Evolutionary conservation across 2,329 filamentous ascomycete species (phyloP), one percentile per base, ranked within the genome.

Genomic region (Xylariales sp.): DNA sequence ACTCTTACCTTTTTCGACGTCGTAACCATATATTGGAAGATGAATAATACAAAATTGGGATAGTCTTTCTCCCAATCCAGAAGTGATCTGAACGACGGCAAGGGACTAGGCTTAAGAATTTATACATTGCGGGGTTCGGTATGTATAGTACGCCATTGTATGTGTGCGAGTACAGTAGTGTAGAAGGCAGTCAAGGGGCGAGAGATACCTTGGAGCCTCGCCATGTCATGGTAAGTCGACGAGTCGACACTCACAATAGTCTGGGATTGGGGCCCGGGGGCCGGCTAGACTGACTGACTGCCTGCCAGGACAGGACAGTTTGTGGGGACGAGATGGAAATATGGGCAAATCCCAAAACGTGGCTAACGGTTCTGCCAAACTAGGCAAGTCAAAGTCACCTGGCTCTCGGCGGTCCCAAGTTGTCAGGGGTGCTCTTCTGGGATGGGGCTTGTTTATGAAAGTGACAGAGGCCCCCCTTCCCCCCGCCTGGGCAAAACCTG

Each of bases 321-420:
- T 32, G 67, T 68, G 61, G 43, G 23, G 36, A 43, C 52, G 53
- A 49, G 28, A 43, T 43, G 41, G 56, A 43, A 49, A 65, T 52
- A 67, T 63, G 62, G 66, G 62, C 54, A 55, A 65, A 64, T 64
- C 58, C 55, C 56, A 69, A 70, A 70, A 70, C 69, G 69, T 70
- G 69, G 69, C 60, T 66, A 69, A 70, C 69, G 69, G 65, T 66
- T 66, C 59, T 58, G 62, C 62, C 65, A 54, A 43, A 62, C 57
- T 28, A 50, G 49, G 55, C 67, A 57, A 45, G 55, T 46, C 48
- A 60, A 63, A 30, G 41, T 59, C 63, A n/a, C 58, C 66, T 56
- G 48, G 48, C 41, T 56, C 55, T 61, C 36, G 34, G 60, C 45
- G 50, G 30, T 54, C 48, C 8, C 18, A 43, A 57, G 57, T 50